Evolutionary conservation across 2,329 filamentous ascomycete species (phyloP).

Genomic region (Aspergillus viridinutans): DNA sequence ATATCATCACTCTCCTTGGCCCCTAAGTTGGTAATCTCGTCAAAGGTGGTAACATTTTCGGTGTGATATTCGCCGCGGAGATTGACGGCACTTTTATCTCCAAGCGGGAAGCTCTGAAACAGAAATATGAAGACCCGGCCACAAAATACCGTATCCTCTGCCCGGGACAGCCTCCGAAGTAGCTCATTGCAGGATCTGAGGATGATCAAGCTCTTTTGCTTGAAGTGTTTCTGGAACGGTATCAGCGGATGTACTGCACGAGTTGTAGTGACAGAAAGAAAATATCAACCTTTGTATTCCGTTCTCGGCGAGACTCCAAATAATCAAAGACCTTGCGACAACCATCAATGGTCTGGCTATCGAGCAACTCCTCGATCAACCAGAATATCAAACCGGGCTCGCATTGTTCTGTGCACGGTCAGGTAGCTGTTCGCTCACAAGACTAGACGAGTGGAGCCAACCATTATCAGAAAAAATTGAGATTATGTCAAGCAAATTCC

Average conservation of each 20-base stretch:
- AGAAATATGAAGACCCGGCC: conserved; percentile 97
- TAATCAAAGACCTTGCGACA: conserved; percentile 93
- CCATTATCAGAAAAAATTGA: conserved; percentile 80
- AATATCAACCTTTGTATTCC: conserved; percentile 62
- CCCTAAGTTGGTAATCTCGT: conserved; percentile 49
- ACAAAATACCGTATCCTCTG: conserved; percentile 95
- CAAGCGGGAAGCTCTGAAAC: conserved; percentile 94
- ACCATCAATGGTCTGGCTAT: conserved; percentile 90
- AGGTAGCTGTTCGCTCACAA: conserved; percentile 9
- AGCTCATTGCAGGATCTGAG: conserved; percentile 94
- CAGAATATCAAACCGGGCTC: conserved; percentile 81
- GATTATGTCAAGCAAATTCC: conserved; percentile 92
- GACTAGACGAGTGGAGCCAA: conserved; percentile 42
- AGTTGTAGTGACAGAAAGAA: neutral
- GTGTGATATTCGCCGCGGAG: conserved; percentile 91
- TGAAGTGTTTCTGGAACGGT: conserved; percentile 58
- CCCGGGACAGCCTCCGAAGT: conserved; percentile 85
- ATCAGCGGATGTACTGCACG: conserved; percentile 18
- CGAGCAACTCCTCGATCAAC: conserved; percentile 89
- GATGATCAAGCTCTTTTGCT: conserved; percentile 81
- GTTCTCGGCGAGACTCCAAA: conserved; percentile 85
- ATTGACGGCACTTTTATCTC: conserved; percentile 96
- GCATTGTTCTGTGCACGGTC: conserved; percentile 46
- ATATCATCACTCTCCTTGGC: conserved; percentile 51
- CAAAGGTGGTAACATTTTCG: conserved; percentile 87